Base-by-base conservation (phyloP, 768 basidiomycete species). In the Macrolepiota fuliginosa region DNA sequence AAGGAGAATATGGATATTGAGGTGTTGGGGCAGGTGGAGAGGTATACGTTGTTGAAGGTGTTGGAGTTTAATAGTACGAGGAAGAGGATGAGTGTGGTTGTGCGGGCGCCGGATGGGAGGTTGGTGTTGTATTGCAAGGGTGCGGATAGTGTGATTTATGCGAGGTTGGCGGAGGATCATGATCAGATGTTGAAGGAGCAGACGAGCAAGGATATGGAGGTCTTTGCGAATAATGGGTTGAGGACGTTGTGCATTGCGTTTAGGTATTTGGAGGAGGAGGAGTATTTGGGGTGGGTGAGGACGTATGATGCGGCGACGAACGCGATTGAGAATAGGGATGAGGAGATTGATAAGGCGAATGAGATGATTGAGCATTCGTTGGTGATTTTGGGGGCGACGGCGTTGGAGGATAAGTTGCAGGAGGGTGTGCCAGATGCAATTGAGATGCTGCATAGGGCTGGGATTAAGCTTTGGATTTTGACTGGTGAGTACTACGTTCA, bases 401-500 rank as follows among this genome's bases (percentile, higher is more conserved):
- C 96, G 1, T 75, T 99, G 61, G 96, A 99, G 73, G 96, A 99
- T 75, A 97, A 98, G 78, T 76, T 98, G 63, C 96, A 99, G 70
- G 94, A 91, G 70, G 96, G 96, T 11, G 96, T 99, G 0, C 96
- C 96, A 0, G 96, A 97, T 61, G 91, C 96, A 1, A 98, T 99
- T 65, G 94, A 94, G 66, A 89, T 83, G 58, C 79, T 99, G 17
- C 94, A 97, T 68, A 79, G 83, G 29, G 96, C 96, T 1, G 96
- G 96, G 12, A 97, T 99, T 78, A 99, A 98, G 75, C 73, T 99
- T 1, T 99, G 96, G 96, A 96, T 98, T 72, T 76, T 98, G 53
- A 98, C 96, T 37, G 95, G 92, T 90, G 60, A 37, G 76, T 72
- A 36, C 37, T 56, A 24, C 46, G 49, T 58, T 45, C 56, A 40